Conservation (phyloP, 768 basidiomycete genomes). For the Lactarius tabidus region DNA sequence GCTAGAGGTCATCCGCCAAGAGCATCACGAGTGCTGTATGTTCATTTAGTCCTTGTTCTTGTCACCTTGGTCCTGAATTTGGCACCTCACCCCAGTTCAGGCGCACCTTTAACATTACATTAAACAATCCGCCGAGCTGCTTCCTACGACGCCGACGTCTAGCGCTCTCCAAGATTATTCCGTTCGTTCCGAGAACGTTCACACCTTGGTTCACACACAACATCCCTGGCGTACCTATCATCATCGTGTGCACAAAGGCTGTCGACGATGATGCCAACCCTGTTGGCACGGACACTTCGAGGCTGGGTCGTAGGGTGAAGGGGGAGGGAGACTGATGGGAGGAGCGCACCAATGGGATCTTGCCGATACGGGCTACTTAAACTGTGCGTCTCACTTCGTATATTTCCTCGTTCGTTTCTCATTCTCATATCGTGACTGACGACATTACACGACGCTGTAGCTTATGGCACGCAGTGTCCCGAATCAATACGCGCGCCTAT, state of each 20-base stretch:
- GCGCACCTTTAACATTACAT: conserved; percentile 85
- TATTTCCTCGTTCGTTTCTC: too few species aligned
- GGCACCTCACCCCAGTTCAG: conserved; percentile 57
- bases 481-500: conserved; percentile 76
- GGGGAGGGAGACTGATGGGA: conserved; percentile 94
- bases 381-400: conserved; percentile 49
- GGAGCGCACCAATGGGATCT: conserved; percentile 89
- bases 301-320: conserved; percentile 88
- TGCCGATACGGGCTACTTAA: conserved; percentile 87
- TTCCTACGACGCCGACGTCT: conserved; percentile 59
- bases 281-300: conserved; percentile 61
- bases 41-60: conserved; percentile 21
- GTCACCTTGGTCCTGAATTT: neutral
- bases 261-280: conserved; percentile 80
- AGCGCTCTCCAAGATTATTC: conserved; percentile 61
- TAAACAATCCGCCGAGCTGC: conserved; percentile 67
- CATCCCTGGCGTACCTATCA: conserved; percentile 75
- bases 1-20: conserved; percentile 69
- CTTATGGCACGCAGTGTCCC: conserved; percentile 72
- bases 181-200: conserved; percentile 82
- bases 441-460: conserved; percentile 83
- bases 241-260: conserved; percentile 89
- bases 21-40: conserved; percentile 79
- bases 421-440: conserved; percentile 42
- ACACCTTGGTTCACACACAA: conserved; percentile 89